Conservation (phyloP, 148 eudicot species). For the Tetragonia tetragonoides region DNA sequence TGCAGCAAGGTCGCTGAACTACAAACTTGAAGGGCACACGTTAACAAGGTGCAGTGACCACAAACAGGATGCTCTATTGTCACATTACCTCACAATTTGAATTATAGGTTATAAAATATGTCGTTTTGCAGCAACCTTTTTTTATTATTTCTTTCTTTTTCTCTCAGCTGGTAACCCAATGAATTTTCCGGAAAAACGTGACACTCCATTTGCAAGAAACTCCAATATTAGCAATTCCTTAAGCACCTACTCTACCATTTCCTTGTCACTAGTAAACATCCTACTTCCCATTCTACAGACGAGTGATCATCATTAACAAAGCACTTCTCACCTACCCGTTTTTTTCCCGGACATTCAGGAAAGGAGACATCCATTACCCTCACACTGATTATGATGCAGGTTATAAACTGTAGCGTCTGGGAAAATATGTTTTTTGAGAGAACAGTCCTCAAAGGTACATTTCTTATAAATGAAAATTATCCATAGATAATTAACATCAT, state of each 20-base stretch:
- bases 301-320: background rate
- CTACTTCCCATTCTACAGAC: background rate
- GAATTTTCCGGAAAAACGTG: background rate
- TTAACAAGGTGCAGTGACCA: background rate
- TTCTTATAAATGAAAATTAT: background rate
- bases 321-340: background rate
- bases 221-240: background rate
- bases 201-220: background rate
- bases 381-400: background rate
- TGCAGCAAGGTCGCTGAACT: background rate
- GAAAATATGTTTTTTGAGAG: too few relatives aligned
- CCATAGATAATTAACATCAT: constrained; percentile 1
- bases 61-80: background rate
- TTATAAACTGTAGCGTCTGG: too few relatives aligned
- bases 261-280: background rate
- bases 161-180: too few relatives aligned
- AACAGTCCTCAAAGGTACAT: background rate
- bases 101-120: background rate
- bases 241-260: background rate
- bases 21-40: background rate
- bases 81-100: background rate
- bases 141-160: background rate
- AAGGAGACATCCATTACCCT: background rate
- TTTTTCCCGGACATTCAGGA: background rate
- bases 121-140: background rate